These are phyloP conservation scores for Phylloporus sp. DNA, from an alignment of 768 basidiomycete species.

Conservation along the genomic window DNA sequence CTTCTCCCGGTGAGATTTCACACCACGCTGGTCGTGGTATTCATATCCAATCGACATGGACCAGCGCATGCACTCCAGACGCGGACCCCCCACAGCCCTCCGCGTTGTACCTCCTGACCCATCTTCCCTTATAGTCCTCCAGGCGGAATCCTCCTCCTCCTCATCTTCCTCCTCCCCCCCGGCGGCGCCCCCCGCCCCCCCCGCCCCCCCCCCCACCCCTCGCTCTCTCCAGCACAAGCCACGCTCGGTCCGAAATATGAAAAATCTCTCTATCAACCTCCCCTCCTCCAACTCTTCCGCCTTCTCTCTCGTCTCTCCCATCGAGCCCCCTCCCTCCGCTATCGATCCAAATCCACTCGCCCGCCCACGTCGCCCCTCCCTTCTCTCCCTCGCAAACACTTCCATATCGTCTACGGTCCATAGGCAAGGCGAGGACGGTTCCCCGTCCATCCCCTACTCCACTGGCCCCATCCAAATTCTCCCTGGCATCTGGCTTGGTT, in stretches of 20 bases:
- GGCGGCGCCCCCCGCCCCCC: constrained; percentile 44
- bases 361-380: constrained; percentile 61
- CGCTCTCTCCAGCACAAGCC: constrained; percentile 25
- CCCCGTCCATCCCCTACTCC: constrained; percentile 64
- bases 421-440: constrained; percentile 61
- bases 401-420: constrained; percentile 47
- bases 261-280: constrained; percentile 68
- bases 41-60: constrained; percentile 29
- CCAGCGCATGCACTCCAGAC: constrained; percentile 49
- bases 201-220: constrained; percentile 44
- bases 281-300: constrained; percentile 59
- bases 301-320: constrained; percentile 40
- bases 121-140: constrained; percentile 47
- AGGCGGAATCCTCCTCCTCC: constrained; percentile 40
- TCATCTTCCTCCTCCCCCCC: constrained; percentile 51
- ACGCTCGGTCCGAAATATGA: constrained; percentile 62
- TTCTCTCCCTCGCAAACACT: constrained; percentile 62
- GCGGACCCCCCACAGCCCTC: constrained; percentile 52
- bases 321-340: constrained; percentile 33
- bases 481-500: constrained; percentile 85
- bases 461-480: constrained; percentile 83
- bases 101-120: constrained; percentile 55
- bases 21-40: constrained; percentile 36
- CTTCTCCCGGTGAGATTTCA: constrained; percentile 17
- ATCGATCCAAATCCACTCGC: constrained; percentile 30